These are phyloP conservation scores for Zygoascus biomembranicola DNA, from an alignment of 805 yeast genomes.

Conservation along the genomic window DNA sequence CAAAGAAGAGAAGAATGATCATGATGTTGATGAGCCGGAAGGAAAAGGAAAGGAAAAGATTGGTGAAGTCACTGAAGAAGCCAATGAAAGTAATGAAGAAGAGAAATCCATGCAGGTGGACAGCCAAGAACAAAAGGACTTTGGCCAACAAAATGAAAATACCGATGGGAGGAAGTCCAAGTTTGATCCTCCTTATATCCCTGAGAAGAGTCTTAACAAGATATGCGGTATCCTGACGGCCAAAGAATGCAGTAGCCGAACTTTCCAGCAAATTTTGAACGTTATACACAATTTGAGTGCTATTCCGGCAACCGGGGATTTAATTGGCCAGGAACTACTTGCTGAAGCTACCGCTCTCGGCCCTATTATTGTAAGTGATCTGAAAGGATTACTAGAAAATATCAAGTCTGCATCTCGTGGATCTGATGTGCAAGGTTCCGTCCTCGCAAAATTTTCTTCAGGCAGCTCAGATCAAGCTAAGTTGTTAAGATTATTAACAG, in stretches of 20 bases:
- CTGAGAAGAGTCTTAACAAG: slow-evolving; percentile 50
- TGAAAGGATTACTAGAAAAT: slow-evolving; percentile 41
- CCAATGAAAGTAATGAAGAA: not conserved
- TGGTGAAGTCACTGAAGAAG: not conserved
- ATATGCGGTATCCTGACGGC: slow-evolving; percentile 63
- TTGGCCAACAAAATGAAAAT: not conserved
- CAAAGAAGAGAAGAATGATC: slow-evolving; percentile 20
- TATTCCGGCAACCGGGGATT: slow-evolving; percentile 50
- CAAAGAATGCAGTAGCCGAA: slow-evolving; percentile 76
- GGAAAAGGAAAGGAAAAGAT: not conserved
- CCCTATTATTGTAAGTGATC: slow-evolving; percentile 43
- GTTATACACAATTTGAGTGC: slow-evolving; percentile 69
- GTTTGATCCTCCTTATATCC: slow-evolving; percentile 47
- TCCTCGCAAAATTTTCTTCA: slow-evolving; percentile 62
- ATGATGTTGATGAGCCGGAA: slow-evolving; percentile 1
- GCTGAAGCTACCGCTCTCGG: slow-evolving; percentile 56
- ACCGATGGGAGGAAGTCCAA: slow-evolving; percentile 3
- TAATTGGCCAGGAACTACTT: slow-evolving; percentile 62
- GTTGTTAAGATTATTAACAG: slow-evolving; percentile 75
- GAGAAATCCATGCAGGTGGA: not conserved
- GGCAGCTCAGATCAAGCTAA: slow-evolving; percentile 84
- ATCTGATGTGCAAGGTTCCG: slow-evolving; percentile 43
- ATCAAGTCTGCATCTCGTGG: slow-evolving; percentile 33
- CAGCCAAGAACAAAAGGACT: not conserved
- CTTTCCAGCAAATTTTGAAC: slow-evolving; percentile 75